Evolutionary conservation across 306 rosid species (phyloP), one percentile per base, ranked within the genome.

Genomic region (Prunus davidiana): DNA sequence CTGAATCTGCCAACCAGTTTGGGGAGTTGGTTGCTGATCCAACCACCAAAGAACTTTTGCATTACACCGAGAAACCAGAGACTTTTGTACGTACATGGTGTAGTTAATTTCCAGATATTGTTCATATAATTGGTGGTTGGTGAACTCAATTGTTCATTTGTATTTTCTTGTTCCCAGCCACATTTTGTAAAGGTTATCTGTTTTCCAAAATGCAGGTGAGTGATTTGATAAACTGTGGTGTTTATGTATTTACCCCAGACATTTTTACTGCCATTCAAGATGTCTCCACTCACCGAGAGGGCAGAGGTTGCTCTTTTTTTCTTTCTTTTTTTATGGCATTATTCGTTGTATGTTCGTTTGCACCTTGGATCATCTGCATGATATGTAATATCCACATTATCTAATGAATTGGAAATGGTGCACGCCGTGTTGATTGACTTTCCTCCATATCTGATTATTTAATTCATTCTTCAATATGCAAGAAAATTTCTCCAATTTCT

Each of bases 1-100:
- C 96, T 0, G 99, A 96, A 79, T 77, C 93, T 24, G 99, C 99
- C 2, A 82, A 87, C 64, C 86, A 91, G 83, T 96, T 96, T 67
- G 99, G 99, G 69, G 99, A 93, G 84, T 83, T 96, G 85, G 92
- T 96, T 18, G 92, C 99, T 80, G 99, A 96, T 96, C 98, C 98
- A 19, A 20, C 38, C 81, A 91, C 97, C 78, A 91, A 91, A 15
- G 99, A 96, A 76, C 75, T 96, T 46, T 86, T 96, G 89, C 99
- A 96, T 86, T 96, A 96, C 83, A 96, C 93, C 2, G 99, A 96
- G 87, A 96, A 87, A 81, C 99, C 99, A 28, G 98, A 96, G 76
- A 96, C 99, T 76, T 82, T 81, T 77, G 86, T 79, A 80, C 0
- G 85, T 76, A 32, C 2, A 34, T 12, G 11, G 18, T 81, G 58